Evolutionary conservation across 805 yeast species (phyloP).

Genomic region (Starmera dryadoides): DNA sequence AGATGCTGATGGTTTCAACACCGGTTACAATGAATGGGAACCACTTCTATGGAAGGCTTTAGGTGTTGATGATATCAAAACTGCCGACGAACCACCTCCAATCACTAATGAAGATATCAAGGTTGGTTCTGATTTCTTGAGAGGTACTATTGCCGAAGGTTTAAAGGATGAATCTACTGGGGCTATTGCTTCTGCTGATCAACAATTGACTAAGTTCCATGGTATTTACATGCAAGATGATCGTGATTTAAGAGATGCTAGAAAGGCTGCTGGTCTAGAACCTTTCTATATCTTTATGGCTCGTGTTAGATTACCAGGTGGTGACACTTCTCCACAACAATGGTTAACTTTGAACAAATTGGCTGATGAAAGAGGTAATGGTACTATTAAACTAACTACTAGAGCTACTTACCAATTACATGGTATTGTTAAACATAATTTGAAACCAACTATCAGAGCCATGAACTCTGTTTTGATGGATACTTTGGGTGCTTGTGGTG

Average conservation of each 20-base stretch:
- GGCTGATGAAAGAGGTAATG: conserved; percentile 79
- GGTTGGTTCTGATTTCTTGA: conserved; percentile 72
- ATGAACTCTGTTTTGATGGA: conserved; percentile 89
- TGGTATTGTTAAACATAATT: conserved; percentile 84
- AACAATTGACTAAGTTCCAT: conserved; percentile 93
- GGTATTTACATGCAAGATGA: conserved; percentile 99
- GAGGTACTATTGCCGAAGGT: conserved; percentile 92
- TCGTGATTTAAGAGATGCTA: conserved; percentile 88
- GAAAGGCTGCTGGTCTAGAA: conserved; percentile 87
- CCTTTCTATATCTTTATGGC: conserved; percentile 98
- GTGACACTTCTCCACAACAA: conserved; percentile 79
- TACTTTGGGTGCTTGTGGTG: conserved; percentile 97
- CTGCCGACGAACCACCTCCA: conserved; percentile 87
- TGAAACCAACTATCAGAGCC: conserved; percentile 87
- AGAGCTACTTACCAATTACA: conserved; percentile 97
- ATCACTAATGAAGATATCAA: conserved; percentile 95
- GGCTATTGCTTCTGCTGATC: conserved; percentile 83
- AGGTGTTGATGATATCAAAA: conserved; percentile 76
- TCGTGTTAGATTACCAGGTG: conserved; percentile 92
- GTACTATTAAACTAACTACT: conserved; percentile 89
- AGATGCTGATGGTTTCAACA: conserved; percentile 91
- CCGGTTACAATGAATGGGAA: conserved; percentile 90
- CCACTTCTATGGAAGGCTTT: conserved; percentile 77
- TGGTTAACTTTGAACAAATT: conserved; percentile 83
- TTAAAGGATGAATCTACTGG: conserved; percentile 79